Conservation (phyloP, 2,329 filamentous ascomycete genomes). For the Sclerotinia sclerotiorum region DNA sequence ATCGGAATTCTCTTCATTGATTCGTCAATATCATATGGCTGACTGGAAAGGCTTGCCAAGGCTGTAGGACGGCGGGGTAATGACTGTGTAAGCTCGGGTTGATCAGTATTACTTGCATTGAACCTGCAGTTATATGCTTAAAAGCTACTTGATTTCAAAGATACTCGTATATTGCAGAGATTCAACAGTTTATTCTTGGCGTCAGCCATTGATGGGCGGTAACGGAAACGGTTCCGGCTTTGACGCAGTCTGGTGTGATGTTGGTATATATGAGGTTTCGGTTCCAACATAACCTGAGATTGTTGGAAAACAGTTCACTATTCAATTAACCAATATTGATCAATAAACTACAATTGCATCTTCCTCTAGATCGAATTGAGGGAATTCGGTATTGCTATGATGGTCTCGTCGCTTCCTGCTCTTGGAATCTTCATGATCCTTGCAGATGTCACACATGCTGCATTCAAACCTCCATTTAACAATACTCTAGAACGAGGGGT, state of each 20-base stretch:
- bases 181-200: slow-evolving; percentile 15
- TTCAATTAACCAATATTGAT: background rate
- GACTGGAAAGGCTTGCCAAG: background rate
- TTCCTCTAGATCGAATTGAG: background rate
- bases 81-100: slow-evolving; percentile 1
- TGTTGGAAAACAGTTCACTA: background rate
- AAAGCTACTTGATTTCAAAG: background rate
- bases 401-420: background rate
- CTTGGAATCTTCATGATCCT: background rate
- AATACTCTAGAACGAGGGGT: slow-evolving; percentile 30
- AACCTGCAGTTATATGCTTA: background rate
- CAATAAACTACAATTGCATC: background rate
- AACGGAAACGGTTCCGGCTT: background rate
- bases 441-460: slow-evolving; percentile 9
- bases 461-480: slow-evolving; percentile 26
- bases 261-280: background rate
- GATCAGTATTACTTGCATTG: slow-evolving; percentile 6
- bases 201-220: background rate
- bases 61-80: slow-evolving; percentile 3
- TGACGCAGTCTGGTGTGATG: background rate
- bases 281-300: background rate
- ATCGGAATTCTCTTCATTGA: slow-evolving; percentile 2
- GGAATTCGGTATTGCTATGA: background rate
- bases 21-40: background rate
- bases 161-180: background rate